phyloP scores from a whole-genome alignment of 2,329 filamentous ascomycete species.

The Venturia oleaginea region DNA sequence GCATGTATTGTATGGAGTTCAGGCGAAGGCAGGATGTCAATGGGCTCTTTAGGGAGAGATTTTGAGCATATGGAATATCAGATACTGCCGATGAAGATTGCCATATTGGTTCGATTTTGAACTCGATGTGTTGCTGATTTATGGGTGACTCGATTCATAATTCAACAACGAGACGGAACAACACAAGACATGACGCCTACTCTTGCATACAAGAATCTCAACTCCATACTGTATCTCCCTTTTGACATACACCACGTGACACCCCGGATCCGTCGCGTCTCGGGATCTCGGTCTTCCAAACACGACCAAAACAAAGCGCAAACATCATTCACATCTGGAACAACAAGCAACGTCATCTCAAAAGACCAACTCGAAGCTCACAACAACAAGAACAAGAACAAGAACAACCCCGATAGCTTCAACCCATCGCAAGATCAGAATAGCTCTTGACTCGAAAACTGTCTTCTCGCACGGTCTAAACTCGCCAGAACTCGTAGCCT shows the following conservation, averaged over 20 bases:
- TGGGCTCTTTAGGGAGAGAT: slow-evolving; percentile 7
- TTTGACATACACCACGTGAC: neutral
- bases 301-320: neutral
- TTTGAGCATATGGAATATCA: neutral
- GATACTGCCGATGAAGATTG: neutral
- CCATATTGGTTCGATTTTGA: neutral
- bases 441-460: neutral
- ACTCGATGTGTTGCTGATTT: neutral
- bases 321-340: neutral
- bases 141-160: neutral
- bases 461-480: no score
- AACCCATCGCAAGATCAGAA: neutral
- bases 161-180: neutral
- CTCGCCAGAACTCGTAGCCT: no score
- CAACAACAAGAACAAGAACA: no score
- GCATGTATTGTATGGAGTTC: slow-evolving; percentile 1
- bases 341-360: neutral
- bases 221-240: neutral
- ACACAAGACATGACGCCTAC: neutral
- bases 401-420: neutral
- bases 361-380: no score
- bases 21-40: slow-evolving; percentile 1
- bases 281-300: neutral
- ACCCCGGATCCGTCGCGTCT: neutral
- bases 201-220: neutral